These are phyloP conservation scores for Capsicum baccatum DNA, from an alignment of 257 asterid genomes.

Conservation along the genomic window DNA sequence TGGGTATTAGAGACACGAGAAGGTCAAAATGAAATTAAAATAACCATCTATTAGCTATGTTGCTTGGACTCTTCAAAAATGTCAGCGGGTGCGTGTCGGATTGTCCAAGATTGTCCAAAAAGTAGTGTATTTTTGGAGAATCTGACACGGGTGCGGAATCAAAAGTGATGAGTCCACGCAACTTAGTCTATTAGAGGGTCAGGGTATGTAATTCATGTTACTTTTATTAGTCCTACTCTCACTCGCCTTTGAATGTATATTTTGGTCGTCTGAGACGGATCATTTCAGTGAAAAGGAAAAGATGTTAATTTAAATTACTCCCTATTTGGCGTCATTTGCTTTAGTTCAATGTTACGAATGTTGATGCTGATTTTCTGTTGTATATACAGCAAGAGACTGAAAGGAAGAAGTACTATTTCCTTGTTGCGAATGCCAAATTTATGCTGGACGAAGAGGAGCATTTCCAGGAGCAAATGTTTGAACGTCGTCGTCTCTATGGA, in stretches of 20 bases:
- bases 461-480: slow-evolving; percentile 78
- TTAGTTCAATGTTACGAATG: neutral
- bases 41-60: neutral
- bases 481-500: slow-evolving; percentile 65
- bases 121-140: no score
- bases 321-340: neutral
- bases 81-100: no score
- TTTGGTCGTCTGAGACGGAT: neutral
- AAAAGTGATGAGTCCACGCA: no score
- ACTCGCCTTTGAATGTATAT: neutral
- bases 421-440: slow-evolving; percentile 94
- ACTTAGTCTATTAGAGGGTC: neutral
- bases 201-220: neutral
- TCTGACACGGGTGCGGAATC: no score
- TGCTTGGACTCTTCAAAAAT: no score
- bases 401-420: slow-evolving; percentile 68
- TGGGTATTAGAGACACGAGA: neutral
- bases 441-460: slow-evolving; percentile 99
- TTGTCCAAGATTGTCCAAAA: no score
- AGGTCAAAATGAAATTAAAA: neutral
- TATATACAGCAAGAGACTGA: slow-evolving; percentile 50
- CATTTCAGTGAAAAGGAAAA: neutral
- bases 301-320: neutral
- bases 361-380: neutral
- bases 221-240: neutral